Evolutionary conservation across 176 grass and related monocot genomes (phyloP).

Genomic region (Leersia perrieri): DNA sequence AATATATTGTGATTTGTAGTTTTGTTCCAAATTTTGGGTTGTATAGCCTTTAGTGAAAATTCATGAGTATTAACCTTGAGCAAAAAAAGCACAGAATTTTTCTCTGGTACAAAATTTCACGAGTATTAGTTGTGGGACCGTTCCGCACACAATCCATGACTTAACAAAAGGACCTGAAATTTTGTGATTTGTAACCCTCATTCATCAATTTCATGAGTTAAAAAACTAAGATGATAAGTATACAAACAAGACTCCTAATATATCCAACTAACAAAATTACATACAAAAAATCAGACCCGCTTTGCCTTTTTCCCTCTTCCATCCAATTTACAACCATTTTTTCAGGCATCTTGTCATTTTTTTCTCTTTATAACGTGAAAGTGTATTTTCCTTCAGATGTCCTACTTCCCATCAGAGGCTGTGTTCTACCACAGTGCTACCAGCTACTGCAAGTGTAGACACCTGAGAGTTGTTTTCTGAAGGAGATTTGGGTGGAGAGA

Average conservation of each 20-base stretch:
- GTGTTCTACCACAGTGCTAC: slow-evolving; percentile 40
- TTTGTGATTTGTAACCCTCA: too few species aligned
- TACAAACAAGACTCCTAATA: slow-evolving; percentile 1
- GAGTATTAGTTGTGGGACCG: too few species aligned
- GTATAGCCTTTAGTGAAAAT: too few species aligned
- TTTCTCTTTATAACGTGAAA: neutral
- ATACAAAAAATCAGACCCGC: neutral
- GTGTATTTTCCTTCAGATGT: neutral
- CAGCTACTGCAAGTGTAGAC: slow-evolving; percentile 41
- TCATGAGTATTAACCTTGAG: too few species aligned
- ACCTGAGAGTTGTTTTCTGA: slow-evolving; percentile 25
- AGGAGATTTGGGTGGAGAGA: slow-evolving; percentile 35
- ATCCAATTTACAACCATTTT: slow-evolving; percentile 3
- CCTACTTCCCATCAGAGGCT: neutral
- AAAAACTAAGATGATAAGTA: neutral
- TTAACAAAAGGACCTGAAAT: too few species aligned
- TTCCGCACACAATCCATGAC: too few species aligned
- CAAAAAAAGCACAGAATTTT: too few species aligned
- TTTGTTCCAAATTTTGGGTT: too few species aligned
- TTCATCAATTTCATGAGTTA: too few species aligned
- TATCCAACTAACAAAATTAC: slow-evolving; percentile 2
- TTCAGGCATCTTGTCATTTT: neutral
- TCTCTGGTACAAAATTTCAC: too few species aligned
- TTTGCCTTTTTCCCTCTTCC: neutral
- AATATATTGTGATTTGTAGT: too few species aligned